A percentile compares a stretch with the other conserved stretches of the same genome.
These are phyloP conservation scores for Verticillium zaregamsianum DNA, from an alignment of 2,329 filamentous ascomycete genomes.

Conservation along the genomic window DNA sequence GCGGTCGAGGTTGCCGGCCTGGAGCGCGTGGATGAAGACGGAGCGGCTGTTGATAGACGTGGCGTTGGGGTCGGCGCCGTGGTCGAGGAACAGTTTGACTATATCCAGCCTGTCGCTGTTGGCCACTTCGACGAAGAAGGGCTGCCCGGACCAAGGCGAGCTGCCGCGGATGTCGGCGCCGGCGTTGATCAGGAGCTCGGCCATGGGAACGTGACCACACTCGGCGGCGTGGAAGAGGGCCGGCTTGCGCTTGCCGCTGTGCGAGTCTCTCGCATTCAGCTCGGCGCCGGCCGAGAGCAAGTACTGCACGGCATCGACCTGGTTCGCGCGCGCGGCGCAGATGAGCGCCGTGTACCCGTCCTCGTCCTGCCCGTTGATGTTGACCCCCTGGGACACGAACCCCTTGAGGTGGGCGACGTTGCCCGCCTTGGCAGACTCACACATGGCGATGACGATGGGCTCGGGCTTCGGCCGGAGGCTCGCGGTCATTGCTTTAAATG, in stretches of 20 bases:
- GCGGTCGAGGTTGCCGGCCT: conserved; percentile 9
- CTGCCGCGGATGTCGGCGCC: conserved; percentile 23
- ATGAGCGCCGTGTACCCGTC: conserved; percentile 27
- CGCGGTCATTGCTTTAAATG: conserved; percentile 30
- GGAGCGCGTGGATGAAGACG: conserved; percentile 22
- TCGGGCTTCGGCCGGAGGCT: conserved; percentile 28
- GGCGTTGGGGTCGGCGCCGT: conserved; percentile 29
- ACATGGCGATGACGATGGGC: conserved; percentile 30
- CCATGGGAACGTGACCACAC: conserved; percentile 8
- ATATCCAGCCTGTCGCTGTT: conserved; percentile 8
- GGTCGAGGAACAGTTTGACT: conserved; percentile 20
- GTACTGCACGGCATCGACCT: conserved; percentile 24
- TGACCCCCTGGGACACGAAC: conserved; percentile 28
- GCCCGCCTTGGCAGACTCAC: conserved; percentile 26
- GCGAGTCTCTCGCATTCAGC: conserved; percentile 11
- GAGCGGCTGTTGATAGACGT: conserved; percentile 24
- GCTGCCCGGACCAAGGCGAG: conserved; percentile 20
- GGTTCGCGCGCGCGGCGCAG: conserved; percentile 26
- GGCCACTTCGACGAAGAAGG: conserved; percentile 20
- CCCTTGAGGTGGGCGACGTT: conserved; percentile 27
- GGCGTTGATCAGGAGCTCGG: conserved; percentile 14
- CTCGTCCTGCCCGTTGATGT: conserved; percentile 30
- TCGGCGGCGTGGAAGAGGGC: conserved; percentile 18
- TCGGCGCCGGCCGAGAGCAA: conserved; percentile 28
- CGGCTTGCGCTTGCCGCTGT: conserved; percentile 13